Evolutionary conservation across 1,139 yeast species (phyloP).

Genomic region (Hemisphaericaspora xylofermentans): DNA sequence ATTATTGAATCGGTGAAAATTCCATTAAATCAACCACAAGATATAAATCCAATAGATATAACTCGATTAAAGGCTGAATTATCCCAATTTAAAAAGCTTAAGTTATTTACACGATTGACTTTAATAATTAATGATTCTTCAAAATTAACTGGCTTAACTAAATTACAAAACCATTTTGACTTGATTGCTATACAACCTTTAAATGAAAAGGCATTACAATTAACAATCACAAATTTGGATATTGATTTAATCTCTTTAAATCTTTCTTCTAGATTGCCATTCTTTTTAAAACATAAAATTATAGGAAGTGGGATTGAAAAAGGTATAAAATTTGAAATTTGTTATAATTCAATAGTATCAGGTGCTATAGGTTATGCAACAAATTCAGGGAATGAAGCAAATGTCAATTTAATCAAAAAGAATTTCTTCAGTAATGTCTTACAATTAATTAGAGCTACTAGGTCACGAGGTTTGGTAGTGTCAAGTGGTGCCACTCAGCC

Average conservation of each 20-base stretch:
- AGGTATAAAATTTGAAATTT: constrained; percentile 81
- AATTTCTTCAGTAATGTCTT: constrained; percentile 70
- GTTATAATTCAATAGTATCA: constrained; percentile 56
- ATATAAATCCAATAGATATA: constrained; percentile 41
- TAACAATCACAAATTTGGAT: constrained; percentile 71
- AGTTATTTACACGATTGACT: constrained; percentile 72
- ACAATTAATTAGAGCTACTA: constrained; percentile 76
- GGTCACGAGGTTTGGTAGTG: constrained; percentile 75
- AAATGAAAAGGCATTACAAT: constrained; percentile 74
- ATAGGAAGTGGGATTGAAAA: constrained; percentile 79
- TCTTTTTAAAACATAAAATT: constrained; percentile 78
- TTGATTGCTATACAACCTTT: constrained; percentile 78
- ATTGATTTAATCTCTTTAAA: constrained; percentile 79
- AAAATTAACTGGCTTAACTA: constrained; percentile 68
- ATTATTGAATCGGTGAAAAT: constrained; percentile 56
- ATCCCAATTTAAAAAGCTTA: constrained; percentile 41
- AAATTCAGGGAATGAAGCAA: constrained; percentile 11
- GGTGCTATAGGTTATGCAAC: constrained; percentile 39
- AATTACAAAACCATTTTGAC: constrained; percentile 66
- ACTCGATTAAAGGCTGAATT: constrained; percentile 21
- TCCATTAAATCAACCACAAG: constrained; percentile 41
- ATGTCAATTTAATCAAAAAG: constrained; percentile 38
- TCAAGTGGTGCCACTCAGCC: constrained; percentile 73
- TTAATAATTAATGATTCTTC: constrained; percentile 74
- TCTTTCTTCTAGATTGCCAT: constrained; percentile 65